These are phyloP conservation scores for Rauvolfia tetraphylla DNA, from an alignment of 257 asterid genomes.

Conservation along the genomic window DNA sequence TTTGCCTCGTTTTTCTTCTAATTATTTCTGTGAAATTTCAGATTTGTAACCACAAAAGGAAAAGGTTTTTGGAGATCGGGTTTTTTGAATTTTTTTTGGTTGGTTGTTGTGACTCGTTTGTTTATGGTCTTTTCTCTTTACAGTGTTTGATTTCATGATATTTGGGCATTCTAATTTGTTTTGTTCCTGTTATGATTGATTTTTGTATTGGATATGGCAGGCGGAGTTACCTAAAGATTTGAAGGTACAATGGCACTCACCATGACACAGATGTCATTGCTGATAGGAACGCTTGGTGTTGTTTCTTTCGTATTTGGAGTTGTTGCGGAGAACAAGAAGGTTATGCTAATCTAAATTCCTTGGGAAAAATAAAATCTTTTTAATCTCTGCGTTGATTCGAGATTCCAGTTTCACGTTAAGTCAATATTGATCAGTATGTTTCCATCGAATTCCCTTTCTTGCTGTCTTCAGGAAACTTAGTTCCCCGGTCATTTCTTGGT, in stretches of 20 bases:
- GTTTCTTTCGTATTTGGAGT: constrained; percentile 35
- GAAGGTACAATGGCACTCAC: constrained; percentile 18
- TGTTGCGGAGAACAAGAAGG: constrained; percentile 67
- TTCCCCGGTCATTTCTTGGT: background rate
- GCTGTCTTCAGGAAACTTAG: background rate
- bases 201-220: constrained; percentile 11
- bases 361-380: background rate
- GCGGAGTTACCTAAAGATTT: background rate
- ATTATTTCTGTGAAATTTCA: background rate
- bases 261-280: constrained; percentile 19
- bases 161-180: background rate
- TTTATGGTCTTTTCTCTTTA: background rate
- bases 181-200: background rate
- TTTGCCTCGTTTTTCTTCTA: background rate
- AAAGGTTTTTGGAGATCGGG: background rate
- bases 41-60: background rate
- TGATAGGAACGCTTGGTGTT: constrained; percentile 24
- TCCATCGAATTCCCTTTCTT: no score
- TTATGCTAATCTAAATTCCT: constrained; percentile 5
- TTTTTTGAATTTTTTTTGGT: background rate
- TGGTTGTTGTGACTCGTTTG: background rate
- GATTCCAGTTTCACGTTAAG: background rate
- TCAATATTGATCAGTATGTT: no score
- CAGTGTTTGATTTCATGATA: background rate
- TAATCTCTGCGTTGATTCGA: background rate